Conservation (phyloP, 1,284 basidiomycete genomes). For the Rhodotorula mucilaginosa region DNA sequence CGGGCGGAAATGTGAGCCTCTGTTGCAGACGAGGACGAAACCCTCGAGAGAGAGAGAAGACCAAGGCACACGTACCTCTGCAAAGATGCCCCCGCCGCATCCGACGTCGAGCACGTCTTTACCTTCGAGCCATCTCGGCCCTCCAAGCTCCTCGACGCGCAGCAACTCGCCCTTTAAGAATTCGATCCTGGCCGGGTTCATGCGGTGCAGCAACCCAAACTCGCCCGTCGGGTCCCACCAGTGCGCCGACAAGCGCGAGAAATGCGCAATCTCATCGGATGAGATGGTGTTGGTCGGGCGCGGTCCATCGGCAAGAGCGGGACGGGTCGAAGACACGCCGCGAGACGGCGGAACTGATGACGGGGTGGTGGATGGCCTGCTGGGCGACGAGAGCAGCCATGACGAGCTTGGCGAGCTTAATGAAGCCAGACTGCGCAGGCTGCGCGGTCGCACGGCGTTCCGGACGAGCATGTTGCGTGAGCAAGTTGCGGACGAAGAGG, state of each 20-base stretch:
- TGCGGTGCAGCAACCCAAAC: constrained; percentile 83
- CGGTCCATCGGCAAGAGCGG: neutral
- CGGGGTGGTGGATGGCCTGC: neutral
- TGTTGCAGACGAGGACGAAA: too few relatives aligned
- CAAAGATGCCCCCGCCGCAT: constrained; percentile 90
- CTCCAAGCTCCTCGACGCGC: constrained; percentile 44
- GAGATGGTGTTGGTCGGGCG: constrained; percentile 39
- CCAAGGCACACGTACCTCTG: constrained; percentile 64
- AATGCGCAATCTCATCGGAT: constrained; percentile 80
- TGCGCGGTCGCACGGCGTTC: neutral
- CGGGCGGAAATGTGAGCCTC: neutral
- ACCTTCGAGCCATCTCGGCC: constrained; percentile 55
- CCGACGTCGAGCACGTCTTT: constrained; percentile 79
- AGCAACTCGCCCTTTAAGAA: constrained; percentile 59
- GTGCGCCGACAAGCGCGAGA: constrained; percentile 81
- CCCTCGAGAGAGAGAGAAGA: too few relatives aligned
- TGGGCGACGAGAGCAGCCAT: neutral
- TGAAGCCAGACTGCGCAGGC: neutral
- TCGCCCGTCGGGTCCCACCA: constrained; percentile 99
- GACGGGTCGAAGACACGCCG: neutral
- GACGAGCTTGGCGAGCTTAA: neutral
- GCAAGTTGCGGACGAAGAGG: neutral
- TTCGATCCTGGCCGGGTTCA: constrained; percentile 87
- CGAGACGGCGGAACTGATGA: neutral
- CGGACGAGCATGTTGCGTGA: neutral